Evolutionary conservation across 352 stramenopile genomes (phyloP), one percentile per base, ranked within the genome.

Genomic region (Stramenopiles sp.): DNA sequence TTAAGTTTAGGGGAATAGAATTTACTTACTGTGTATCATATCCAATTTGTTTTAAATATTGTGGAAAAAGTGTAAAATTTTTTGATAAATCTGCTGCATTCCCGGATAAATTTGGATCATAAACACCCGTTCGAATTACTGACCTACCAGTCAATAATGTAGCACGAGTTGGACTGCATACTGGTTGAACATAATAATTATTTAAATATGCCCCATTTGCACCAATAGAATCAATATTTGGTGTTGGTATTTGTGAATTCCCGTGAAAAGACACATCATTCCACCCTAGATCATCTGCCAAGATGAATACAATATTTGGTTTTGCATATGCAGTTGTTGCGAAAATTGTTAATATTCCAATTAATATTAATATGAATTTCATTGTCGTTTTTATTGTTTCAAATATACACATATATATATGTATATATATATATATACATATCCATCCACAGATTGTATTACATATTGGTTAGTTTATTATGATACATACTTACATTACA

Each of bases 21-120:
- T n/a, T n/a, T n/a, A n/a, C n/a, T n/a, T n/a, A n/a, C n/a, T n/a
- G 82, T n/a, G 84, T 86, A 27, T 74, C 43, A 78, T 87, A 87
- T 30, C 82, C 82, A 4, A 27, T 31, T 63, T 81, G 79, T 6
- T 82, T 81, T 30, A 87, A 32, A 63, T 86, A 79, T 53, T 86
- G 78, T 23, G 83, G 79, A 7, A 87, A 69, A 23, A 81, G 82
- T 1, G 78, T 83, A 43, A 86, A 81, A 31, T 83, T 77, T 6
- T 86, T 77, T 33, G 81, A 80, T 7, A 87, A 73, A 0, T 82
- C 31, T 7, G 23, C 78, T 1, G 65, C 30, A 20, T 33, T 76
- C 4, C 30, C 65, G 7, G 4, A 20, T 1, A 20, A 33, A 76
- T 13, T 13, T 13, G 30, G 31, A 76, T 4, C 13, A 4, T 33